Evolutionary conservation across 2,329 filamentous ascomycete genomes (phyloP).

Genomic region (Paraconiothyrium sp.): DNA sequence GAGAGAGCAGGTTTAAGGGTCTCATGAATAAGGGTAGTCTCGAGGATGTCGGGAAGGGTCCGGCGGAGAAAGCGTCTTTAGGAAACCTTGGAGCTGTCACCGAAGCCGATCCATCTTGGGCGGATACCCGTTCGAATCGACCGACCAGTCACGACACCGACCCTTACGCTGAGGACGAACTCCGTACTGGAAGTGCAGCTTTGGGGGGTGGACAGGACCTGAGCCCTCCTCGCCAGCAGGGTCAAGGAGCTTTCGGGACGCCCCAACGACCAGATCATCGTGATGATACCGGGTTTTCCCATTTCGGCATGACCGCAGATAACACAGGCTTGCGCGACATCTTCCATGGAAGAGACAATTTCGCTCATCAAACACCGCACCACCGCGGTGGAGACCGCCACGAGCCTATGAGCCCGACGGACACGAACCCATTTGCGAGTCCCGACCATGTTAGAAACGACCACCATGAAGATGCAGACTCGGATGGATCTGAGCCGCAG

Average conservation of each 20-base stretch:
- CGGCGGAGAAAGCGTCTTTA: constrained; percentile 66
- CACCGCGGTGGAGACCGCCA: constrained; percentile 57
- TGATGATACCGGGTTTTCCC: constrained; percentile 67
- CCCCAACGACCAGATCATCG: constrained; percentile 60
- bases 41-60: constrained; percentile 66
- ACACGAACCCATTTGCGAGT: constrained; percentile 96
- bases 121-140: constrained; percentile 56
- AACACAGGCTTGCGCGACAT: constrained; percentile 66
- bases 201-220: constrained; percentile 79
- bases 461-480: constrained; percentile 68
- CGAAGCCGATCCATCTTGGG: constrained; percentile 64
- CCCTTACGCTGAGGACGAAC: constrained; percentile 74
- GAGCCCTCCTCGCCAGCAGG: constrained; percentile 61
- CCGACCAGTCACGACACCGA: constrained; percentile 73
- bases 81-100: constrained; percentile 63
- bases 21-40: constrained; percentile 80
- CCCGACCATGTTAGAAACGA: constrained; percentile 79
- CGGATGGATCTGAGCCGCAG: constrained; percentile 63
- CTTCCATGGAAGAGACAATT: constrained; percentile 66
- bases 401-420: constrained; percentile 86
- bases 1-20: constrained; percentile 87
- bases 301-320: constrained; percentile 69
- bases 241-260: constrained; percentile 54
- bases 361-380: constrained; percentile 64
- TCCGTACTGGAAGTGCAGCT: constrained; percentile 73